Percentiles rank a stretch among this genome's conserved stretches.
Conservation (phyloP, 1,284 basidiomycete species). For the Ceratobasidium sp. region DNA sequence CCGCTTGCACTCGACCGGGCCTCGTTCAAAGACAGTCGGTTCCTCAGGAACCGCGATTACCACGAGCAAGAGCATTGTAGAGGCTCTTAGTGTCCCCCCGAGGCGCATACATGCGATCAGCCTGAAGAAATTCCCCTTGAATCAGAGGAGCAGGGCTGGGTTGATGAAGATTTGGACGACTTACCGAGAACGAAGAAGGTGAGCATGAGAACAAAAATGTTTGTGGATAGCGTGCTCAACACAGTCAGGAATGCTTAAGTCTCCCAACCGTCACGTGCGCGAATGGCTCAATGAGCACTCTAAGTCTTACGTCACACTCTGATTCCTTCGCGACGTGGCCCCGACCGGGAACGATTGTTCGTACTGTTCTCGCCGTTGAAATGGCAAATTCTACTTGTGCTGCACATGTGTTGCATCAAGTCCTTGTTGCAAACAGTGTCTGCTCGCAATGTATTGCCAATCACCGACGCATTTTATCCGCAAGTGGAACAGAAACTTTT, state of each 20-base stretch:
- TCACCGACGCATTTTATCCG: neutral
- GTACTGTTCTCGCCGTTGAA: neutral
- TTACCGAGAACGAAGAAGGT: neutral
- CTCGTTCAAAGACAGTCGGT: neutral
- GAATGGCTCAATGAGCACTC: neutral
- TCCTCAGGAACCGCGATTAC: neutral
- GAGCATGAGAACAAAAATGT: neutral
- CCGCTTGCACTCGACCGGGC: neutral
- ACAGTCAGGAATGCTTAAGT: neutral
- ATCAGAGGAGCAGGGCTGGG: neutral
- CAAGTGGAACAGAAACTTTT: neutral
- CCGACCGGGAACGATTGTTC: neutral
- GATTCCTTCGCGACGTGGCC: neutral
- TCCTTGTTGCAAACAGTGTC: neutral
- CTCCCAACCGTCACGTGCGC: neutral
- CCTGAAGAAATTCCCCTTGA: neutral
- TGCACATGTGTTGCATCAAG: neutral
- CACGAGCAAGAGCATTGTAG: neutral
- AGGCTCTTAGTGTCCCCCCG: neutral
- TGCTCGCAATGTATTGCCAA: neutral
- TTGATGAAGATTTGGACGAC: neutral
- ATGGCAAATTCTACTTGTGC: neutral
- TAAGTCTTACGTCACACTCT: neutral
- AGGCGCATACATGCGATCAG: neutral
- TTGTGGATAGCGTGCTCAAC: too few species aligned